A percentile compares a stretch with the other conserved stretches of the same genome.
Evolutionary conservation across 805 yeast species (phyloP).

Genomic region (Sugiyamaella qingdaonensis): DNA sequence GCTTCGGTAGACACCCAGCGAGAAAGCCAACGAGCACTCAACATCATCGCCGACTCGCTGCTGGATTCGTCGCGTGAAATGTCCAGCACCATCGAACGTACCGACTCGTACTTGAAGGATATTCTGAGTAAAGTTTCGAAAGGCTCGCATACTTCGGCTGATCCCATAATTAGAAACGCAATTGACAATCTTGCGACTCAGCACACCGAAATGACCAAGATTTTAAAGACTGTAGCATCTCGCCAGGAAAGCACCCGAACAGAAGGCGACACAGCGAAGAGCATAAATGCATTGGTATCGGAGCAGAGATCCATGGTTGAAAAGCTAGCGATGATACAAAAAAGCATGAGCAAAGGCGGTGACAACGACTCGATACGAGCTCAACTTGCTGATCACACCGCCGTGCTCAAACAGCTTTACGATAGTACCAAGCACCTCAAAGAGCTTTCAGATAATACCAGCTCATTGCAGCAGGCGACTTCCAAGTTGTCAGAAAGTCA

Average conservation of each 20-base stretch:
- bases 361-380: not conserved
- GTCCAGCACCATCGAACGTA: slow-evolving; percentile 9
- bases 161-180: not conserved
- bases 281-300: not conserved
- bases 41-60: slow-evolving; percentile 17
- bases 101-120: slow-evolving; percentile 11
- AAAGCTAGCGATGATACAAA: not conserved
- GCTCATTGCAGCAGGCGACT: no score
- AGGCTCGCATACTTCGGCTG: not conserved
- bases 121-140: not conserved
- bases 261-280: not conserved
- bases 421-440: no score
- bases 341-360: not conserved
- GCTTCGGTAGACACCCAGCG: slow-evolving; percentile 14
- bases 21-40: slow-evolving; percentile 16
- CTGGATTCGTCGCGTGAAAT: slow-evolving; percentile 16
- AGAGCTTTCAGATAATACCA: no score
- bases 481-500: no score
- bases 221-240: no score
- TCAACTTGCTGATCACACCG: no score
- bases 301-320: not conserved
- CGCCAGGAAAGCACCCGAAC: not conserved
- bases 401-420: no score
- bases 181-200: not conserved
- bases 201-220: no score